Percentiles rank a stretch among this genome's conserved stretches.
phyloP scores from a whole-genome alignment of 2,329 filamentous ascomycete genomes.

The Penicillium sp. region DNA sequence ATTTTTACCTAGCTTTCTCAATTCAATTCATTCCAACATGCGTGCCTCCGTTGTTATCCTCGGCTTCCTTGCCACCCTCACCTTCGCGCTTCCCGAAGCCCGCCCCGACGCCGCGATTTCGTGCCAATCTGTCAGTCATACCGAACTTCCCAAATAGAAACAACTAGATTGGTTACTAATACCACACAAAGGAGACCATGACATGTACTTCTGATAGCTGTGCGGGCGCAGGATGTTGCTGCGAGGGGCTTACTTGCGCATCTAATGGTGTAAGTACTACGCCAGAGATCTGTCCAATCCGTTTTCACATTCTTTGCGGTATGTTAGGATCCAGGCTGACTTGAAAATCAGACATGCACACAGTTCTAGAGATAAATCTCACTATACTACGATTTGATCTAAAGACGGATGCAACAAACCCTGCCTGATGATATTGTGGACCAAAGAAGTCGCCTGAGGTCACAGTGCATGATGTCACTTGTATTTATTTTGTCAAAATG shows the following conservation, averaged over 20 bases:
- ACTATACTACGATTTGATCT: too few relatives aligned
- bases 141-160: background rate
- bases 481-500: too few relatives aligned
- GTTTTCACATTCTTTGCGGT: too few relatives aligned
- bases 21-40: slow-evolving; percentile 6
- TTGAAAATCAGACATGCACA: too few relatives aligned
- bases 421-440: too few relatives aligned
- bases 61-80: slow-evolving; percentile 15
- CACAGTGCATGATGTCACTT: too few relatives aligned
- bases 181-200: background rate
- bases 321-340: too few relatives aligned
- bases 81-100: slow-evolving; percentile 13
- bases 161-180: background rate
- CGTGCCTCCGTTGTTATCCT: slow-evolving; percentile 16
- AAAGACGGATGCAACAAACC: too few relatives aligned
- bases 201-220: slow-evolving; percentile 4
- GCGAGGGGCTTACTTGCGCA: slow-evolving; percentile 6
- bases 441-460: too few relatives aligned
- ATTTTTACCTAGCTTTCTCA: background rate
- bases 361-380: too few relatives aligned
- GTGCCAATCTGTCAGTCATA: slow-evolving; percentile 5
- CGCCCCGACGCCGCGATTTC: slow-evolving; percentile 7
- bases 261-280: slow-evolving; percentile 7
- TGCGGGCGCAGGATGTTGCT: slow-evolving; percentile 1
- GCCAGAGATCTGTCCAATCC: too few relatives aligned